phyloP scores from a whole-genome alignment of 257 asterid species.

The Parsonsia alboflavescens region DNA sequence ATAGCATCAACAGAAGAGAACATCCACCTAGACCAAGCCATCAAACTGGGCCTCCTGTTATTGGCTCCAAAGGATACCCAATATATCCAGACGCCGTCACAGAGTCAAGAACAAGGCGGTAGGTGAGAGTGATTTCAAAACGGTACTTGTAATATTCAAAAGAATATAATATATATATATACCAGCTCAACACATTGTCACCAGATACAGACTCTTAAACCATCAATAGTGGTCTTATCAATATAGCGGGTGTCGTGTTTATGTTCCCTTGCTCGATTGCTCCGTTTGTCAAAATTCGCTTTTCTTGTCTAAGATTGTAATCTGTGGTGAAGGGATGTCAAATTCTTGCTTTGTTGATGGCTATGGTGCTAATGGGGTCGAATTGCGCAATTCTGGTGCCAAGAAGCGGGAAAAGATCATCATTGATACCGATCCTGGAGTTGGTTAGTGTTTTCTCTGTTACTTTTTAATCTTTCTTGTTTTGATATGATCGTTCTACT shows the following conservation, averaged over 20 bases:
- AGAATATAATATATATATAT: background rate
- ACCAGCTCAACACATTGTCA: background rate
- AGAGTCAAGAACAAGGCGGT: too few relatives aligned
- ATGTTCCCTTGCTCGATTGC: background rate
- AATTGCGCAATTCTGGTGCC: constrained; percentile 11
- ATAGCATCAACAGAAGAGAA: background rate
- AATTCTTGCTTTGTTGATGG: background rate
- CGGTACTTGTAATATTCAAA: background rate
- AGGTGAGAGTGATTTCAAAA: too few relatives aligned
- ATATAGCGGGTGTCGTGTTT: background rate
- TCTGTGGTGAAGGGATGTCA: constrained; percentile 17
- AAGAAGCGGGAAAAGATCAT: constrained; percentile 25
- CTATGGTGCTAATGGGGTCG: constrained; percentile 16
- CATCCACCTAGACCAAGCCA: constrained; percentile 1
- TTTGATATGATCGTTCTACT: background rate
- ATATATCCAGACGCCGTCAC: background rate
- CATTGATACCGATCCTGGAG: constrained; percentile 47
- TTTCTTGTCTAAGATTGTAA: background rate
- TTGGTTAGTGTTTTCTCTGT: constrained; percentile 20
- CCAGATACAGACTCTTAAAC: background rate
- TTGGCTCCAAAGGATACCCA: background rate
- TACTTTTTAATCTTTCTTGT: background rate
- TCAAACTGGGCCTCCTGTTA: background rate
- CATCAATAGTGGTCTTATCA: background rate
- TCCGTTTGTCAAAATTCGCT: background rate